phyloP scores from a whole-genome alignment of 192 early-diverging fungal species.

The Kappamyces sp. region DNA sequence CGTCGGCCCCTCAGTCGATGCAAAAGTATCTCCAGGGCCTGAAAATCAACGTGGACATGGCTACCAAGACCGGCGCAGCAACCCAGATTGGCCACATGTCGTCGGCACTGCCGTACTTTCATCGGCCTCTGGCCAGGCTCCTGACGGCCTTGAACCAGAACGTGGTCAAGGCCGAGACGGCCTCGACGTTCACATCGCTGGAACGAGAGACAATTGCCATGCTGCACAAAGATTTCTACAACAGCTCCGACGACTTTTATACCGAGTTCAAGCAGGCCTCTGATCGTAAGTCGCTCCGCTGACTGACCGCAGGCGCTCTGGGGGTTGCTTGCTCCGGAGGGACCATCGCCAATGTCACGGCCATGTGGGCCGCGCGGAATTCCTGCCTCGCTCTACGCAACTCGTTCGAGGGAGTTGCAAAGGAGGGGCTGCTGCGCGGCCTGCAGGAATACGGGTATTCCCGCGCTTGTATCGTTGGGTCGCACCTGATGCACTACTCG shows the following conservation, averaged over 20 bases:
- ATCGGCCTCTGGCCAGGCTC: slow-evolving; percentile 43
- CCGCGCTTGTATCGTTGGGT: slow-evolving; percentile 45
- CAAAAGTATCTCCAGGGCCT: slow-evolving; percentile 41
- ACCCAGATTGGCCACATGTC: slow-evolving; percentile 58
- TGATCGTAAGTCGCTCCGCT: background rate
- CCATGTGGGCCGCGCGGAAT: slow-evolving; percentile 55
- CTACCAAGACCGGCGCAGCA: slow-evolving; percentile 41
- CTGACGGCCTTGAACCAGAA: slow-evolving; percentile 55
- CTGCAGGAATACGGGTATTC: slow-evolving; percentile 42
- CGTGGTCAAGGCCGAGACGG: slow-evolving; percentile 54
- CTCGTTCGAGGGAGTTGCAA: slow-evolving; percentile 41
- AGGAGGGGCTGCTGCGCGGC: slow-evolving; percentile 42
- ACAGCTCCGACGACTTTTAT: slow-evolving; percentile 30
- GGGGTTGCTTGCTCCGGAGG: slow-evolving; percentile 48
- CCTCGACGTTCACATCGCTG: slow-evolving; percentile 47
- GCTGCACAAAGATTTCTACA: slow-evolving; percentile 50
- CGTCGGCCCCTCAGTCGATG: slow-evolving; percentile 16
- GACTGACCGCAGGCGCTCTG: slow-evolving; percentile 25
- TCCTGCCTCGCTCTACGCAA: slow-evolving; percentile 23
- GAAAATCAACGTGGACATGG: slow-evolving; percentile 45
- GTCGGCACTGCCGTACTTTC: slow-evolving; percentile 51
- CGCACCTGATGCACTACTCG: slow-evolving; percentile 49
- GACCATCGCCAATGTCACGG: slow-evolving; percentile 55
- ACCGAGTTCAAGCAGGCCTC: slow-evolving; percentile 33
- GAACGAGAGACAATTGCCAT: slow-evolving; percentile 48